These are phyloP conservation scores for Rhinocladiella mackenziei DNA, from an alignment of 2,329 filamentous ascomycete genomes.

Conservation along the genomic window DNA sequence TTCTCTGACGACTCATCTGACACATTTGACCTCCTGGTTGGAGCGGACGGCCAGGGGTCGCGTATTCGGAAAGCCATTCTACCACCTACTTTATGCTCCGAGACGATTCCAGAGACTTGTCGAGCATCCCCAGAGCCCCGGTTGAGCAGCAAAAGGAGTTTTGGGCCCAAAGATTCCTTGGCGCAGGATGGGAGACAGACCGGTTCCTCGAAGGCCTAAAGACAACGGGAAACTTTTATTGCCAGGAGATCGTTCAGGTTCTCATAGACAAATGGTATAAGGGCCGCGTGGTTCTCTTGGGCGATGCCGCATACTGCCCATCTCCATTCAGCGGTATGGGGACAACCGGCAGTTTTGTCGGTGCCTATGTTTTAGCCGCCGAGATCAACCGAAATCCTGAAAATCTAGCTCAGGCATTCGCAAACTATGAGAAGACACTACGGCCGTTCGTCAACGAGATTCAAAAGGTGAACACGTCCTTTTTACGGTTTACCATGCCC, in stretches of 20 bases:
- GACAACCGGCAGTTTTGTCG: slow-evolving; percentile 36
- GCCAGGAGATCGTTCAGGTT: slow-evolving; percentile 38
- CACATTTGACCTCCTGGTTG: slow-evolving; percentile 52
- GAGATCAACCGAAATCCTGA: slow-evolving; percentile 35
- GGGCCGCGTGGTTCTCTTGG: slow-evolving; percentile 41
- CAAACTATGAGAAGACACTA: slow-evolving; percentile 38
- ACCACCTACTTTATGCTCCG: slow-evolving; percentile 10
- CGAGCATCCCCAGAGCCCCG: slow-evolving; percentile 18
- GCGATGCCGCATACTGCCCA: slow-evolving; percentile 44
- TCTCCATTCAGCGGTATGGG: slow-evolving; percentile 37
- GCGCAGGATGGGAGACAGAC: slow-evolving; percentile 39
- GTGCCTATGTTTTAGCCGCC: slow-evolving; percentile 56
- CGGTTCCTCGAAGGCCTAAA: slow-evolving; percentile 40
- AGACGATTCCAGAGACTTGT: slow-evolving; percentile 26
- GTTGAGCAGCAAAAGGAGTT: slow-evolving; percentile 30
- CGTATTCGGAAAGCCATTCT: slow-evolving; percentile 46
- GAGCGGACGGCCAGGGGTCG: slow-evolving; percentile 54
- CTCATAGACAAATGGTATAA: slow-evolving; percentile 38
- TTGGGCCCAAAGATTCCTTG: slow-evolving; percentile 32
- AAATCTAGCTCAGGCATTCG: slow-evolving; percentile 35
- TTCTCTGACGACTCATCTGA: slow-evolving; percentile 45
- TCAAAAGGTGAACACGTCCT: slow-evolving; percentile 28
- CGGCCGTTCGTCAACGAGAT: slow-evolving; percentile 35
- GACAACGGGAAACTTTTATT: slow-evolving; percentile 44
- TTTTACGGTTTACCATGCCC: neutral